Evolutionary conservation across 176 grass and related monocot genomes (phyloP).

Genomic region (Tuctoria greenei): DNA sequence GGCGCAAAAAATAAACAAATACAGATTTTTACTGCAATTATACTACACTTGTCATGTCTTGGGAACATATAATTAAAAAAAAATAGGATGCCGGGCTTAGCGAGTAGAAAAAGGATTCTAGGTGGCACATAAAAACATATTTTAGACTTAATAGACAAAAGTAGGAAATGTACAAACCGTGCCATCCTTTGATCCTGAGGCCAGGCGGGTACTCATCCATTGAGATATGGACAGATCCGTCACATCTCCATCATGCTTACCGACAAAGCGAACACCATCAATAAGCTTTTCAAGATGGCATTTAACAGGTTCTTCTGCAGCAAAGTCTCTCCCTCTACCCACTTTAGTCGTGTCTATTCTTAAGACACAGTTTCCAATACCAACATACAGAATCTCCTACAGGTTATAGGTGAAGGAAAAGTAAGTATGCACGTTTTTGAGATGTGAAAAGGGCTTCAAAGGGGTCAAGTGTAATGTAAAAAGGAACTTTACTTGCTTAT

Average conservation of each 20-base stretch:
- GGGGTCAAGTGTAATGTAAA: background rate
- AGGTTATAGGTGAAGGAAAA: constrained; percentile 8
- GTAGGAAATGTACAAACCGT: constrained; percentile 57
- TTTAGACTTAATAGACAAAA: background rate
- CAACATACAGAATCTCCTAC: constrained; percentile 95
- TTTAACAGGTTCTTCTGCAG: constrained; percentile 75
- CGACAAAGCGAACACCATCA: constrained; percentile 82
- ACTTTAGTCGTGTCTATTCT: constrained; percentile 92
- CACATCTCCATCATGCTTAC: constrained; percentile 83
- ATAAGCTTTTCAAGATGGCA: constrained; percentile 76
- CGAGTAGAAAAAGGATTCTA: background rate
- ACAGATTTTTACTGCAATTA: background rate
- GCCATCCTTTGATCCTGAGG: constrained; percentile 96
- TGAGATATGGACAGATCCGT: constrained; percentile 96
- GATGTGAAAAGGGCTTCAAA: background rate
- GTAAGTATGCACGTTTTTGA: background rate
- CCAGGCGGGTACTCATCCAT: constrained; percentile 96
- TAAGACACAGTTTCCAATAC: constrained; percentile 76
- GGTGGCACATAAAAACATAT: background rate
- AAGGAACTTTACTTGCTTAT: constrained; percentile 81
- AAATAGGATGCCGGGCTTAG: background rate
- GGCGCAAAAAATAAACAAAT: background rate
- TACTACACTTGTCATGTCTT: constrained; percentile 1
- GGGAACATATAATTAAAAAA: background rate
- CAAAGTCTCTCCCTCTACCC: constrained; percentile 72